Evolutionary conservation across 768 basidiomycete species (phyloP).

Genomic region (Xerocomellus amylosporus): DNA sequence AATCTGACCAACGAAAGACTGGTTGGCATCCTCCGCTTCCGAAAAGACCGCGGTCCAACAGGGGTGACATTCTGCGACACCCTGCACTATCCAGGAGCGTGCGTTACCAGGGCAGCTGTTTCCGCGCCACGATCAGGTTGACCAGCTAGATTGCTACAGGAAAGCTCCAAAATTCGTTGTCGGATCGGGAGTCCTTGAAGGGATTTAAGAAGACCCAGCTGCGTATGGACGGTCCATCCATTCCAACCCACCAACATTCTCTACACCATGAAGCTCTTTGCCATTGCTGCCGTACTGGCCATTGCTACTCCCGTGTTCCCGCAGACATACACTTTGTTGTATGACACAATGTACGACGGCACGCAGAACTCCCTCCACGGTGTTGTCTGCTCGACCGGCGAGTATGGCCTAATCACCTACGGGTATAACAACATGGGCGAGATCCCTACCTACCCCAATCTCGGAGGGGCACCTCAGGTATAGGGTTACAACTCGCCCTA

Average conservation of each 20-base stretch:
- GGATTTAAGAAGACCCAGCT: neutral
- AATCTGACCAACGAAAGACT: too few relatives aligned
- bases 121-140: too few relatives aligned
- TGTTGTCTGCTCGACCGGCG: constrained; percentile 52
- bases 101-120: too few relatives aligned
- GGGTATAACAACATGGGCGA: neutral
- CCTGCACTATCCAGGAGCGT: too few relatives aligned
- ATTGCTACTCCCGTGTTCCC: constrained; percentile 5
- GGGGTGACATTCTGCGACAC: too few relatives aligned
- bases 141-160: too few relatives aligned
- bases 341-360: constrained; percentile 52
- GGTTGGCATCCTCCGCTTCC: too few relatives aligned
- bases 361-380: constrained; percentile 35
- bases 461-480: neutral
- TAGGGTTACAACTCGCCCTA: neutral
- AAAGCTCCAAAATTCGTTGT: neutral
- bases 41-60: too few relatives aligned
- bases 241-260: neutral
- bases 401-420: constrained; percentile 30
- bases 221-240: neutral
- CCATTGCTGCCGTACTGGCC: neutral
- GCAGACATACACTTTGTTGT: constrained; percentile 33
- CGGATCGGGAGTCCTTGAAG: neutral
- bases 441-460: neutral
- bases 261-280: constrained; percentile 9